phyloP scores from a whole-genome alignment of 306 rosid species.

The Sesbania bispinosa region DNA sequence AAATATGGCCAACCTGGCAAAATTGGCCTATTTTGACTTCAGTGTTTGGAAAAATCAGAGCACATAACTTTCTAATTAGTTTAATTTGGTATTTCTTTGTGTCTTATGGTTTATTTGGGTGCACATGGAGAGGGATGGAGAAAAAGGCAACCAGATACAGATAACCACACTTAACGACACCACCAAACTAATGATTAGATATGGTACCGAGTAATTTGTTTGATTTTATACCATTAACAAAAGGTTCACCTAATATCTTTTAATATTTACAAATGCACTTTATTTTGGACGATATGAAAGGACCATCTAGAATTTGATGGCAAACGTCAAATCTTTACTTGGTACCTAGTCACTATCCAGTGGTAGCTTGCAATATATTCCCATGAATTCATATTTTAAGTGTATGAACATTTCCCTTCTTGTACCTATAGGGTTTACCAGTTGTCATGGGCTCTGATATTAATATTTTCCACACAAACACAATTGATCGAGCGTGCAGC shows the following conservation, averaged over 20 bases:
- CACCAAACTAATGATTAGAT: slow-evolving; percentile 68
- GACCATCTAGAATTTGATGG: slow-evolving; percentile 29
- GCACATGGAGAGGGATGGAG: slow-evolving; percentile 63
- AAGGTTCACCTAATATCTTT: slow-evolving; percentile 24
- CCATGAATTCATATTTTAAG: slow-evolving; percentile 23
- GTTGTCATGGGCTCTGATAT: slow-evolving; percentile 21
- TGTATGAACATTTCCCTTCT: background rate
- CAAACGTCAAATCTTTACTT: slow-evolving; percentile 46
- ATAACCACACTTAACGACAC: slow-evolving; percentile 42
- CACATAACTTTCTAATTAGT: background rate
- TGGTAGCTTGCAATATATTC: slow-evolving; percentile 44
- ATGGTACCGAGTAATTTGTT: slow-evolving; percentile 43
- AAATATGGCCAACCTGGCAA: slow-evolving; percentile 36
- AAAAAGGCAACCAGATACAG: slow-evolving; percentile 16
- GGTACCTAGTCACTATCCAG: slow-evolving; percentile 41
- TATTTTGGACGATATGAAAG: slow-evolving; percentile 32
- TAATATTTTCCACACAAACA: background rate
- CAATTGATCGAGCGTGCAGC: background rate
- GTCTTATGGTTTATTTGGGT: slow-evolving; percentile 18
- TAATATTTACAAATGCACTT: slow-evolving; percentile 4
- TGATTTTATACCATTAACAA: slow-evolving; percentile 37
- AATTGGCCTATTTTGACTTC: slow-evolving; percentile 25
- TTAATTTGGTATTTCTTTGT: background rate
- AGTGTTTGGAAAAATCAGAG: slow-evolving; percentile 12
- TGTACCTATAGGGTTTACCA: slow-evolving; percentile 2